Conservation (phyloP, 345 rosid species). For the Erodium maritimum region DNA sequence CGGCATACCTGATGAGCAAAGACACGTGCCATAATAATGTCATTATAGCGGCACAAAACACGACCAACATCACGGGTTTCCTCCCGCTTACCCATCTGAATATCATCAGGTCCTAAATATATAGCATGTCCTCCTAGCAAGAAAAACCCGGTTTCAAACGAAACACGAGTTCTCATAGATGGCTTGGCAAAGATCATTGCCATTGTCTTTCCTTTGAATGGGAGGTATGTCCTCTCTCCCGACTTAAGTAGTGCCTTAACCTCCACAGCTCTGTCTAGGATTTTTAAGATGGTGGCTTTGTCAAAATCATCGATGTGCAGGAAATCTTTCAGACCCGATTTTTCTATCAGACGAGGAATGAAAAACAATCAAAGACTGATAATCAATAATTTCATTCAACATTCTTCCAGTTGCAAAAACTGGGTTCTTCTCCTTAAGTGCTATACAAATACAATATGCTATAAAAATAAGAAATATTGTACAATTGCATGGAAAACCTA, state of each 20-base stretch:
- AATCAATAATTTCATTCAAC: neutral
- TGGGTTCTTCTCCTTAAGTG: neutral
- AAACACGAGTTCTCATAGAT: slow-evolving; percentile 93
- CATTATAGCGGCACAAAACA: slow-evolving; percentile 77
- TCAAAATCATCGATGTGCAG: slow-evolving; percentile 77
- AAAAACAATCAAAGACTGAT: neutral
- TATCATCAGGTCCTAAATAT: slow-evolving; percentile 81
- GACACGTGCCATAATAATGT: slow-evolving; percentile 87
- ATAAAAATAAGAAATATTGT: neutral
- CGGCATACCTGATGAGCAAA: slow-evolving; percentile 97
- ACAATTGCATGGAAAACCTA: neutral
- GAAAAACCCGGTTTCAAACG: slow-evolving; percentile 89
- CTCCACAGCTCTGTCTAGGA: slow-evolving; percentile 64
- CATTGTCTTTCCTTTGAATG: slow-evolving; percentile 90
- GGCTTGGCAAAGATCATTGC: slow-evolving; percentile 96
- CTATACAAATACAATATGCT: neutral
- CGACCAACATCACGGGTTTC: slow-evolving; percentile 96
- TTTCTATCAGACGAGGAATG: slow-evolving; percentile 24
- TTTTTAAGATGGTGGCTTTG: slow-evolving; percentile 55
- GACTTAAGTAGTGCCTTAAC: slow-evolving; percentile 77
- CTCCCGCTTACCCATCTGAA: slow-evolving; percentile 95
- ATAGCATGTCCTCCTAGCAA: slow-evolving; percentile 95
- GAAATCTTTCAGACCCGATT: slow-evolving; percentile 48
- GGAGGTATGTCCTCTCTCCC: slow-evolving; percentile 64
- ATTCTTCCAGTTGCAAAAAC: neutral